phyloP scores from a whole-genome alignment of 2,329 filamentous ascomycete species.

The Colletotrichum tofieldiae region DNA sequence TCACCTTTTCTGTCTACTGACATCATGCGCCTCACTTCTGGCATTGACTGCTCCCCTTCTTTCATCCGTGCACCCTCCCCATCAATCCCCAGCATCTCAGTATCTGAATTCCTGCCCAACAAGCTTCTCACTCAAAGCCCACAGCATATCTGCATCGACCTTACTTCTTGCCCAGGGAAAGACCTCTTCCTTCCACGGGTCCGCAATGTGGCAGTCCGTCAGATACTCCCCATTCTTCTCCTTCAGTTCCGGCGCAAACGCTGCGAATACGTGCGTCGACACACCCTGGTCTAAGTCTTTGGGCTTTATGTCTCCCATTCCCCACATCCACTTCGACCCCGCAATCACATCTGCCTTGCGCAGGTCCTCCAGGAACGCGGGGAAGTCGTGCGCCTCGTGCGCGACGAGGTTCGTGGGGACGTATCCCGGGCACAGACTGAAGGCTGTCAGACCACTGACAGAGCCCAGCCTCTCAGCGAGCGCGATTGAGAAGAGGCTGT shows the following conservation, averaged over 20 bases:
- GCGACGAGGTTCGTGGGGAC: conserved; percentile 55
- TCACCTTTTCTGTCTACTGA: neutral
- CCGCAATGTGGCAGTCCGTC: conserved; percentile 27
- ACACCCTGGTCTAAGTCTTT: conserved; percentile 35
- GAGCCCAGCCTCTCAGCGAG: conserved; percentile 41
- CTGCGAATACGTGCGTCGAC: conserved; percentile 38
- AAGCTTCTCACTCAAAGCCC: conserved; percentile 42
- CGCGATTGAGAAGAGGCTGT: conserved; percentile 45
- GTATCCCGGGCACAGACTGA: conserved; percentile 70
- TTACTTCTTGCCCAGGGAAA: conserved; percentile 30
- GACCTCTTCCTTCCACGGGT: conserved; percentile 40
- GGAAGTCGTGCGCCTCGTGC: conserved; percentile 27
- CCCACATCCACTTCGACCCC: conserved; percentile 34
- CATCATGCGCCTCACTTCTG: neutral
- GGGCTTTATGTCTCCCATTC: neutral
- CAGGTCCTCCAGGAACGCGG: conserved; percentile 17
- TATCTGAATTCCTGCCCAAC: conserved; percentile 40
- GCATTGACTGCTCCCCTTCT: neutral
- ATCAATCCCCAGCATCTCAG: conserved; percentile 1
- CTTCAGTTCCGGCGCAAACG: conserved; percentile 29
- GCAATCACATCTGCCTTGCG: conserved; percentile 19
- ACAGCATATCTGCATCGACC: conserved; percentile 39
- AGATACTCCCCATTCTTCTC: conserved; percentile 36
- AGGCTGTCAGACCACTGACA: conserved; percentile 57
- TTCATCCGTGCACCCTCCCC: neutral